A percentile compares a stretch with the other conserved stretches of the same genome.
These are phyloP conservation scores for Cicer judaicum DNA, from an alignment of 306 rosid species.

Conservation along the genomic window DNA sequence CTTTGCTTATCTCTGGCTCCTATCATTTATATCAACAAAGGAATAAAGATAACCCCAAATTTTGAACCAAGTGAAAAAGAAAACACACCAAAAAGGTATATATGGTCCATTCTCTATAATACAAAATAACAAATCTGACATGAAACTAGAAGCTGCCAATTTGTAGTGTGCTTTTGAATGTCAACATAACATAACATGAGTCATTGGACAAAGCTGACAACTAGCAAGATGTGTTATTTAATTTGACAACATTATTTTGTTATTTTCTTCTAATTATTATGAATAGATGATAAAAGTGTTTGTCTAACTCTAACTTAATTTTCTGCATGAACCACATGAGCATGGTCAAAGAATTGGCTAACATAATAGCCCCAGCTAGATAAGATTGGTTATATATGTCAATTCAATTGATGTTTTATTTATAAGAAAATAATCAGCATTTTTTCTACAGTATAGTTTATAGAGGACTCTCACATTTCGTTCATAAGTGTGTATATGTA, in stretches of 20 bases:
- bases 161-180: neutral
- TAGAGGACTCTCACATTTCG: neutral
- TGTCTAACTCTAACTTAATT: neutral
- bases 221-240: constrained; percentile 12
- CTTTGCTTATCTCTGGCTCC: constrained; percentile 7
- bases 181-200: constrained; percentile 14
- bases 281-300: neutral
- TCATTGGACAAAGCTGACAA: constrained; percentile 19
- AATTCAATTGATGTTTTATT: constrained; percentile 16
- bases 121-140: neutral
- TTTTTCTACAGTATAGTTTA: neutral
- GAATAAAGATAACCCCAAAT: neutral
- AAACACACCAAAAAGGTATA: no score
- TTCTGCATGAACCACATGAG: constrained; percentile 21
- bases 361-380: constrained; percentile 24
- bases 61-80: no score
- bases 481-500: neutral
- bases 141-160: neutral
- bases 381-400: constrained; percentile 8
- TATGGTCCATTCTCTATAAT: neutral
- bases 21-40: neutral
- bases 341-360: constrained; percentile 23
- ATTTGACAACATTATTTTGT: neutral
- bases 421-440: neutral
- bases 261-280: neutral